Percentiles rank a stretch among this genome's conserved stretches.
phyloP scores from a whole-genome alignment of 257 asterid genomes.

The Solanum pimpinellifolium region DNA sequence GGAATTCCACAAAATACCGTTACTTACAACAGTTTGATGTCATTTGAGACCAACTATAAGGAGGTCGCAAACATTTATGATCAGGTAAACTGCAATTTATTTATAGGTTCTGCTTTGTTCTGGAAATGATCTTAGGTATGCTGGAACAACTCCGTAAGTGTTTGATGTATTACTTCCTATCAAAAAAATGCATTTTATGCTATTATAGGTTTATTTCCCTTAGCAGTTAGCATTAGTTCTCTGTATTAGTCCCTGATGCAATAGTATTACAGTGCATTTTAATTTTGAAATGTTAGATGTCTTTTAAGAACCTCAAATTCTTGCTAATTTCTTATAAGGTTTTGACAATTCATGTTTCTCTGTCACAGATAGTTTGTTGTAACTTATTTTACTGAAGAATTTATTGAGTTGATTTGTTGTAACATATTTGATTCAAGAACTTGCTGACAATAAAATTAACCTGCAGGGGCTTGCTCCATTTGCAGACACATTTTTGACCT shows the following conservation, averaged over 20 bases:
- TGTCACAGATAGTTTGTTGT: neutral
- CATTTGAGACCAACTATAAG: constrained; percentile 81
- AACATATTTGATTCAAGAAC: neutral
- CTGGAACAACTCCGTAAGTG: neutral
- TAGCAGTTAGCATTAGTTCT: neutral
- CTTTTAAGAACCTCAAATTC: neutral
- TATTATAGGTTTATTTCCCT: neutral
- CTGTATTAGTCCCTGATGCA: neutral
- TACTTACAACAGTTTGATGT: constrained; percentile 92
- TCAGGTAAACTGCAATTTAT: constrained; percentile 44
- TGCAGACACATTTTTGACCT: neutral
- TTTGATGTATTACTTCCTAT: neutral
- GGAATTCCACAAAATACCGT: constrained; percentile 63
- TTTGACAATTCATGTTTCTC: neutral
- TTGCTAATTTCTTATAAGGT: neutral
- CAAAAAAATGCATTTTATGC: neutral
- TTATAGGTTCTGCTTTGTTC: neutral
- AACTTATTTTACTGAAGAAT: neutral
- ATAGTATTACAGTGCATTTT: neutral
- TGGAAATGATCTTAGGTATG: neutral
- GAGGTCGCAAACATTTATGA: constrained; percentile 84
- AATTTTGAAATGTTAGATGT: neutral
- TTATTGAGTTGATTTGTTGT: neutral
- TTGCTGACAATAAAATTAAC: neutral
- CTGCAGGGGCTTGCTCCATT: neutral